Conservation (phyloP, 2,329 filamentous ascomycete species). For the Aspergillus alliaceus region DNA sequence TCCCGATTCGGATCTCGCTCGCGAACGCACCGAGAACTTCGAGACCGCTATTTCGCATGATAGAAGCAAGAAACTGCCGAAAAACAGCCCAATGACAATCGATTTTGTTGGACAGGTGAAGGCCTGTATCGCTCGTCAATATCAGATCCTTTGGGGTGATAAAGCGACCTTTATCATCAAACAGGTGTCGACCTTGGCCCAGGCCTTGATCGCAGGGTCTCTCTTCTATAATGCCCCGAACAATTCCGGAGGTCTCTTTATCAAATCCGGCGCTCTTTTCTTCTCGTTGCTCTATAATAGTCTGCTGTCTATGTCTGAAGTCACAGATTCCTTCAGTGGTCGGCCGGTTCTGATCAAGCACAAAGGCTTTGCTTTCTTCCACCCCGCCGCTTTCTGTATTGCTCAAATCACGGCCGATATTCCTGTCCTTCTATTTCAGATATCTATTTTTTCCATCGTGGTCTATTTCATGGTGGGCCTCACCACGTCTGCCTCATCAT, state of each 20-base stretch:
- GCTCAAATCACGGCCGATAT: constrained; percentile 52
- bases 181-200: constrained; percentile 56
- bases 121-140: constrained; percentile 59
- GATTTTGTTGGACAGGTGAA: constrained; percentile 57
- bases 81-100: constrained; percentile 58
- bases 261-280: constrained; percentile 65
- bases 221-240: constrained; percentile 65
- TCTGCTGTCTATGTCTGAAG: constrained; percentile 65
- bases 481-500: constrained; percentile 51
- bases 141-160: constrained; percentile 66
- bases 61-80: constrained; percentile 56
- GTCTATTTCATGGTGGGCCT: constrained; percentile 66
- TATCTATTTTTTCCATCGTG: constrained; percentile 58
- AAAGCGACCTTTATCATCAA: constrained; percentile 65
- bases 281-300: constrained; percentile 63
- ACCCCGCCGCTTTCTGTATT: constrained; percentile 50
- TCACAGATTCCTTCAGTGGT: constrained; percentile 62
- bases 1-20: constrained; percentile 51
- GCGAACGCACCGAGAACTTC: constrained; percentile 55
- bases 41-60: constrained; percentile 53
- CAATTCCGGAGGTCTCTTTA: constrained; percentile 61
- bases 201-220: constrained; percentile 64
- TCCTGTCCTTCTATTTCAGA: constrained; percentile 59
- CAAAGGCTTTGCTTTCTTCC: constrained; percentile 58
- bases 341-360: constrained; percentile 62